Evolutionary conservation across 768 basidiomycete species (phyloP), one percentile per base, ranked within the genome.

Genomic region (Amanita fuliginea): DNA sequence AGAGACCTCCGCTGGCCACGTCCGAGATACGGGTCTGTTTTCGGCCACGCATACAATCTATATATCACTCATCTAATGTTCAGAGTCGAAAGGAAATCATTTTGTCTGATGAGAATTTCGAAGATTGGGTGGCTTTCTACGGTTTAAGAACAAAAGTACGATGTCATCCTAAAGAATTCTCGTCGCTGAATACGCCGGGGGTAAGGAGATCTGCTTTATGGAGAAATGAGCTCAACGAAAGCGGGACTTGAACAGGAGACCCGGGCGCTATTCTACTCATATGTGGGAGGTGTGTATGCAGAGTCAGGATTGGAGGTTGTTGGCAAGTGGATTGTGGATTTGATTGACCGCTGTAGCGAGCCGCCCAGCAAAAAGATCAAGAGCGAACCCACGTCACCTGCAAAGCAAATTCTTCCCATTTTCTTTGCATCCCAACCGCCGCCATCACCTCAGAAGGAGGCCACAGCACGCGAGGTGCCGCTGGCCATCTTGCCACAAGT

Each of bases 251-350:
- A 11, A 16, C 54, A 82, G 80, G 80, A 83, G 67, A 71, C 72
- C 5, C 69, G 68, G 30, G 59, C 68, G 14, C 64, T 86, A 16
- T 83, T 86, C 59, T 67, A 74, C 56, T 77, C 83, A 36, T 86
- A 85, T 65, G 71, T 82, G 30, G 84, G 81, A 40, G 84, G 76
- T 34, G 70, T 83, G 22, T 83, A 72, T 57, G 57, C 64, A 53
- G 74, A 79, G 51, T 70, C 67, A 55, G 83, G 83, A 36, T 63
- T 75, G 53, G 60, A 65, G 14, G 63, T 61, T 32, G 73, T 82
- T 51, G 71, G 73, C 56, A 62, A 68, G 51, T 86, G 84, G 84
- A 71, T 84, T 57, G 68, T 64, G 39, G 59, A 61, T 53, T 53
- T 72, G 62, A 54, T 69, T 64, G 58, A 61, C 49, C 59, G 59